Conservation (phyloP, 2,329 filamentous ascomycete genomes). For the Graphiopsis chlorocephala region DNA sequence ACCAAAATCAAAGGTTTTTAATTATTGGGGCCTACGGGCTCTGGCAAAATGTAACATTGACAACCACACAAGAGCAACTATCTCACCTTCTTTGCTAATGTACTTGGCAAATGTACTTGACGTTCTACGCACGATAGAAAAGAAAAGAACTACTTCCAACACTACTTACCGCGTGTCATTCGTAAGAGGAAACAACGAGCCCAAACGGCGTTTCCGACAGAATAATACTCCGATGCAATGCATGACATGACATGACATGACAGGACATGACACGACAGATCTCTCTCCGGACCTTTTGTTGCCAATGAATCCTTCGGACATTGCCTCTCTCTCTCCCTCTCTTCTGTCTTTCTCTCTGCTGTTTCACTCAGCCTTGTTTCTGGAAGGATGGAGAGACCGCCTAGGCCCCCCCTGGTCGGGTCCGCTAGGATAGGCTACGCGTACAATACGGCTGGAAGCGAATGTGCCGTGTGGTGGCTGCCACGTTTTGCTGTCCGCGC, state of each 20-base stretch:
- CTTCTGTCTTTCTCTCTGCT: no score
- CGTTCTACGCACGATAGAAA: not conserved
- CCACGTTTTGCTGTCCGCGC: no score
- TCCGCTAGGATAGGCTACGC: no score
- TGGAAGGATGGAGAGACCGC: no score
- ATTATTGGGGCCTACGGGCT: constrained; percentile 8
- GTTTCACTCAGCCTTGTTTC: no score
- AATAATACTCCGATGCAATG: not conserved
- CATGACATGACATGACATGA: not conserved
- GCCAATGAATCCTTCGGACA: not conserved
- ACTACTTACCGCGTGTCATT: no score
- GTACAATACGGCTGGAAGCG: no score
- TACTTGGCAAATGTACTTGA: no score
- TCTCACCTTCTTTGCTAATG: not conserved
- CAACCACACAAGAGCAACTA: not conserved
- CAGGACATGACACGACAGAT: not conserved
- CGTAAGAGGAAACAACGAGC: not conserved
- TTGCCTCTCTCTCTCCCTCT: no score
- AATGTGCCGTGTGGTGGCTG: no score
- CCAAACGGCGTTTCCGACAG: not conserved
- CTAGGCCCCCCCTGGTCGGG: no score
- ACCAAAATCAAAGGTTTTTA: not conserved
- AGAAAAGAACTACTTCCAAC: not conserved
- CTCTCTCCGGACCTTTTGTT: not conserved
- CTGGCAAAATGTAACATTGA: not conserved